Base-by-base conservation (phyloP, 306 rosid genomes). In the Aeschynomene evenia region DNA sequence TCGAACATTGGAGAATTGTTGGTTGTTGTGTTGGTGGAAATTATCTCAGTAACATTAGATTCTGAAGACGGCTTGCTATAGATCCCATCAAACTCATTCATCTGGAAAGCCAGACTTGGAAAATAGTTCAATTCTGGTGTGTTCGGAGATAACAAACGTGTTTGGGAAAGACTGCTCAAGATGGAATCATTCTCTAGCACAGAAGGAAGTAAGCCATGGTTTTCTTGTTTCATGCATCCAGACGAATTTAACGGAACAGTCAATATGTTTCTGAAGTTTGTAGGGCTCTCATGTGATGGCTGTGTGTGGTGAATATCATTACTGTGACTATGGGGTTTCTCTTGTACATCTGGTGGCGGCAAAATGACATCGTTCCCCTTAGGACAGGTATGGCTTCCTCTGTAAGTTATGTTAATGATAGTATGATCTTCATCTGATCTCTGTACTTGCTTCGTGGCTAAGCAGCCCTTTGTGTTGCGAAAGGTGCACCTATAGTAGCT, bases 401-500 rank as follows among this genome's bases (percentile, higher is more conserved):
- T 39, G 72, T 91, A 91, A 7, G 87, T 85, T 62, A 91, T 79
- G 34, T 85, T 88, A 16, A 91, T 87, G n/a, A 84, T 39, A 5
- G 33, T 71, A 23, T 83, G 86, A 28, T 89, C 87, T 46, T 87
- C 94, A 68, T 89, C 97, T 71, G 94, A 78, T 87, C 88, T 89
- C 73, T 91, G 97, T 68, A 91, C 93, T 68, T 88, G 94, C 85
- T 91, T 91, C 36, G 85, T 81, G 6, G 94, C 96, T 77, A 66
- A 82, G 72, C 97, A 91, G 40, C 39, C 81, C 65, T 79, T 79
- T 9, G 81, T 80, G 48, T 74, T 85, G 48, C 96, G 88, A 45
- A 79, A 87, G 21, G 90, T 89, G 81, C 97, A 91, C 72, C 97
- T 77, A 53, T 91, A 91, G 50, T 91, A 91, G 79, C 94, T 89